Conservation (phyloP, 2,329 filamentous ascomycete species). For the Elsinoe arachidis region DNA sequence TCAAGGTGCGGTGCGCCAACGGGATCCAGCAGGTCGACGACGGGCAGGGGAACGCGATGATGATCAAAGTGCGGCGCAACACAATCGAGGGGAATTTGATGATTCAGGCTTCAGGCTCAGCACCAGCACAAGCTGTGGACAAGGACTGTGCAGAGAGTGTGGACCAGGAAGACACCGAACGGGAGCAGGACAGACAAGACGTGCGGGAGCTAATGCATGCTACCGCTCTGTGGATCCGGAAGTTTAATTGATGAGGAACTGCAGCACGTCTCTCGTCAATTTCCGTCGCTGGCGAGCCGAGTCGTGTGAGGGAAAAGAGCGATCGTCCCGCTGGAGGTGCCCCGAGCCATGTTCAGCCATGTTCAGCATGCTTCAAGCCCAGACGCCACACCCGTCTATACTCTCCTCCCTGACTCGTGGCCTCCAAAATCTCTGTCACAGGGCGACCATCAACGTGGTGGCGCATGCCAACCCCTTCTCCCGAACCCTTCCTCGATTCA, state of each 20-base stretch:
- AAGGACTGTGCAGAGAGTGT: neutral
- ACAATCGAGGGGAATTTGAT: conserved; percentile 1
- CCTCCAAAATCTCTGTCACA: conserved; percentile 8
- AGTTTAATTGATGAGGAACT: conserved; percentile 11
- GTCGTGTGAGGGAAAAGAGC: neutral
- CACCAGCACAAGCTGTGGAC: neutral
- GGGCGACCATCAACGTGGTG: neutral
- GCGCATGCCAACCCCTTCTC: conserved; percentile 6
- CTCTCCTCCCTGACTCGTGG: neutral
- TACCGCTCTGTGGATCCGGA: conserved; percentile 8
- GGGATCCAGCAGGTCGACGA: neutral
- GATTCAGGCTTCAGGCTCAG: neutral
- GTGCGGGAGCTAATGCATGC: conserved; percentile 6
- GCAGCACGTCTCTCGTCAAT: neutral
- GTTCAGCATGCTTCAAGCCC: neutral
- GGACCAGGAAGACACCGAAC: neutral
- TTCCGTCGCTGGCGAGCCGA: conserved; percentile 1
- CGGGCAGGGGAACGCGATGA: neutral
- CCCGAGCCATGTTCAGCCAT: neutral
- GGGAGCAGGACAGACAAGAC: neutral
- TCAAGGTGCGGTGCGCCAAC: conserved; percentile 6
- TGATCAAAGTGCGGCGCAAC: conserved; percentile 2
- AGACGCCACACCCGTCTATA: conserved; percentile 1
- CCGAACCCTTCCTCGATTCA: neutral
- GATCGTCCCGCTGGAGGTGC: too few species aligned